Base-by-base conservation (phyloP, 2,329 filamentous ascomycete species). In the Aspergillus sp. region DNA sequence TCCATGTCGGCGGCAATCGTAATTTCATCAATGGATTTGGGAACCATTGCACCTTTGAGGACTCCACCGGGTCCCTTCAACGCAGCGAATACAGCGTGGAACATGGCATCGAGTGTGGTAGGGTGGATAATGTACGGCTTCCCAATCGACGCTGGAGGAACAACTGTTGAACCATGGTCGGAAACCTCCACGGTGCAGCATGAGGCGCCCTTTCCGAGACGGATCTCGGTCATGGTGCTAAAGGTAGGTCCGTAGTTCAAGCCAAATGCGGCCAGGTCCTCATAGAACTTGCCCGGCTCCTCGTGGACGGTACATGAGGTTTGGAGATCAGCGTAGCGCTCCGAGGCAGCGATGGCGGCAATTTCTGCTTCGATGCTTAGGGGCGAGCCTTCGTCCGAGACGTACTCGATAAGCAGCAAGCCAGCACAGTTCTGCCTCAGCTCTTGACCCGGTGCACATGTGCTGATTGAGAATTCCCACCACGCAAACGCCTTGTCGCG, bases 111-210 rank as follows among this genome's bases (percentile, higher is more conserved):
- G 1, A 63, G 30, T 4, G 61, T 63, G 11, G 58, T 61, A 2
- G 61, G 61, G 25, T 63, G 61, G 25, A 63, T 58, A 5, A 55
- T 54, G 31, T 63, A 58, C 11, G 22, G 56, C 3, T 9, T 41
- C 28, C 22, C 22, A 31, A 19, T 15, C 17, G 25, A 25, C 30
- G 19, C 4, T 28, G 28, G 38, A 43, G 56, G 38, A n/a, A 51
- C 25, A 6, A 31, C 13, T 9, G 23, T 55, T 31, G 57, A 47
- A 4, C 38, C 45, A 41, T 54, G 43, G 30, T 55, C 34, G 7
- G 61, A 38, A 30, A 63, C 19, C 11, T 54, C 25, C 6, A 30
- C 31, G 0, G 9, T 46, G 28, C n/a, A 30, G 15, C n/a, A 31
- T 5, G 25, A 34, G 6, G 15, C n/a, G 17, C 15, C 22, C 15